phyloP scores from a whole-genome alignment of 2,329 filamentous ascomycete genomes.

The Aspergillus ruber region DNA sequence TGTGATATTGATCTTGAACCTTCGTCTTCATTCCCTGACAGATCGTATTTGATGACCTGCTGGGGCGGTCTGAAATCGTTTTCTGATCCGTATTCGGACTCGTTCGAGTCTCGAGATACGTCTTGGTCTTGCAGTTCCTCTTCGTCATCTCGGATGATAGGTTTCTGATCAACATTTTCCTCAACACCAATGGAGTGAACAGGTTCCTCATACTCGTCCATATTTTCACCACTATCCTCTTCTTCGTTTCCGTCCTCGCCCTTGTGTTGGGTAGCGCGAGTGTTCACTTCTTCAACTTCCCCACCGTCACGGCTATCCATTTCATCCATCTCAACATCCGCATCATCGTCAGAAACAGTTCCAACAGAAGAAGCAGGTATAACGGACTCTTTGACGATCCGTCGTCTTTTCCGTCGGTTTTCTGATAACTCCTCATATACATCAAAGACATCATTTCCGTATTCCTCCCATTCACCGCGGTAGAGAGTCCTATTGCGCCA shows the following conservation, averaged over 20 bases:
- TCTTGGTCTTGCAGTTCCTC: neutral
- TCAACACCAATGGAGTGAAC: neutral
- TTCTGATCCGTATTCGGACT: neutral
- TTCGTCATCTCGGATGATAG: neutral
- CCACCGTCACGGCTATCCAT: neutral
- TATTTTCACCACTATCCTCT: neutral
- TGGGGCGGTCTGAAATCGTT: neutral
- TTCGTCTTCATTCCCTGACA: neutral
- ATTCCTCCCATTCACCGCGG: conserved; percentile 47
- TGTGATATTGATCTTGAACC: neutral
- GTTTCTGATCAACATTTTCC: neutral
- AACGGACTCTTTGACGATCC: neutral
- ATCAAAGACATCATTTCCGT: conserved; percentile 21
- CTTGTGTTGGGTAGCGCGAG: neutral
- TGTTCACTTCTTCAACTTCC: neutral
- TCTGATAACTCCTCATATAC: conserved; percentile 24
- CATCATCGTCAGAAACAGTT: neutral
- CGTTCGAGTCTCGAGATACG: neutral
- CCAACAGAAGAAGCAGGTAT: neutral
- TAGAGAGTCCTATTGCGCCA: conserved; percentile 46
- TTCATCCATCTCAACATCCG: conserved; percentile 2
- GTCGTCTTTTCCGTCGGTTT: conserved; percentile 26
- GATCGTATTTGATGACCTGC: neutral
- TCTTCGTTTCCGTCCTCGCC: neutral
- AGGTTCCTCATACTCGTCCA: neutral